Base-by-base conservation (phyloP, 2,329 filamentous ascomycete genomes). In the Xylogone sp. region DNA sequence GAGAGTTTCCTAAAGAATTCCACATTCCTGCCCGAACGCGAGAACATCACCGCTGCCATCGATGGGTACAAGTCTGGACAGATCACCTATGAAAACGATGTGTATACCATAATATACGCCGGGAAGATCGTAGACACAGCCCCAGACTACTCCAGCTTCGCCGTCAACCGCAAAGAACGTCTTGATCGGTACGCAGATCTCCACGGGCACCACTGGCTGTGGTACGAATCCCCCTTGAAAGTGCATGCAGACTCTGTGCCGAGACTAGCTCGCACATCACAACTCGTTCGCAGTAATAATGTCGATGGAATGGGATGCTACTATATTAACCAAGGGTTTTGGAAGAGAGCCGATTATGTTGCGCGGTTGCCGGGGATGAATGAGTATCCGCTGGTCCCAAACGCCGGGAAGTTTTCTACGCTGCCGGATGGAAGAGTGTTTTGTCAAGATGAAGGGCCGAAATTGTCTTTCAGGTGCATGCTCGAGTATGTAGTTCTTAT, bases 181-280 rank as follows among this genome's bases (percentile, higher is more conserved):
- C 65, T 76, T 10, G 69, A 72, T 51, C 62, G 60, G 2, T 76
- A 75, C 50, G 59, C 46, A 31, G 60, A 56, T 3, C 43, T 55
- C 10, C 53, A 72, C 54, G 74, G 74, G 2, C 58, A 64, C 1
- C 72, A 72, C 8, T 75, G 71, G 69, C 65, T 76, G 12, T 77
- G 73, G 73, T 72, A 71, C 49, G 74, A 77, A 52, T 68, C 70
- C 3, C 73, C 74, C 0, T 61, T 76, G 2, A 56, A 65, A 20
- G 60, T 62, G 8, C 49, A 53, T 21, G 55, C 54, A 7, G 49
- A 57, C 20, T 29, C 39, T 8, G 24, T 16, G 29, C 53, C 53
- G 2, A 34, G 42, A 42, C 19, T 49, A 21, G 31, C 21, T 8
- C 16, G n/a, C 6, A 53, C 39, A 21, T 22, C 50, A 18, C 42